Percentiles rank a stretch among this genome's conserved stretches.
These are phyloP conservation scores for Kwoniella shandongensis DNA, from an alignment of 768 basidiomycete species.

Conservation along the genomic window DNA sequence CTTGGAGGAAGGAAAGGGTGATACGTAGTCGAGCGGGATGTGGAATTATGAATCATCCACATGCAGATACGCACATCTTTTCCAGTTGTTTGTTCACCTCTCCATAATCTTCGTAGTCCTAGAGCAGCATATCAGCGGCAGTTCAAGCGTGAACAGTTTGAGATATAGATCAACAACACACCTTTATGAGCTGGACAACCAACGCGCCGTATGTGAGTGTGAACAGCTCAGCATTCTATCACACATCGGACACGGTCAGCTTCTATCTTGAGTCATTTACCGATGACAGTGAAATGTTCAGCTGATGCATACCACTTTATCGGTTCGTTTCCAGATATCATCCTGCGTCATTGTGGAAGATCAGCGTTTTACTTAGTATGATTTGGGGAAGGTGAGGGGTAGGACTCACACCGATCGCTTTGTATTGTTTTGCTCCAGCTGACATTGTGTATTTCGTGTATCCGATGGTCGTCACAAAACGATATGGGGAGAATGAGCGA, in stretches of 20 bases:
- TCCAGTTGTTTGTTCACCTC: slow-evolving; percentile 88
- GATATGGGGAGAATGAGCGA: too few species aligned
- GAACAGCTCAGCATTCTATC: slow-evolving; percentile 93
- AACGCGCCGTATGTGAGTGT: slow-evolving; percentile 95
- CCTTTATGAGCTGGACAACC: slow-evolving; percentile 93
- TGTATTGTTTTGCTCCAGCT: slow-evolving; percentile 51
- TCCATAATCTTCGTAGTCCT: slow-evolving; percentile 93
- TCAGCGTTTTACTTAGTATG: too few species aligned
- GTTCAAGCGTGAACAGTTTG: background rate
- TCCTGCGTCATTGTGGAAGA: slow-evolving; percentile 56
- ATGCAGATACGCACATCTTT: slow-evolving; percentile 62
- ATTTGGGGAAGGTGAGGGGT: too few species aligned
- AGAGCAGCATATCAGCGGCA: background rate
- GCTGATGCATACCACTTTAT: slow-evolving; percentile 97
- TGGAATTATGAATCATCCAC: too few species aligned
- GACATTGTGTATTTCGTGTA: slow-evolving; percentile 22
- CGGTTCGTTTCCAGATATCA: slow-evolving; percentile 93
- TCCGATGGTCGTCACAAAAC: too few species aligned
- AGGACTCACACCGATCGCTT: slow-evolving; percentile 51
- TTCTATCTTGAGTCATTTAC: slow-evolving; percentile 50
- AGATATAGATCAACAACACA: slow-evolving; percentile 11
- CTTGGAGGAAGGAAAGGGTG: too few species aligned
- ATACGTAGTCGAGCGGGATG: too few species aligned
- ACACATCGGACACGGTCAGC: background rate
- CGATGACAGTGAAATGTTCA: too few species aligned